Evolutionary conservation across 2,329 filamentous ascomycete genomes (phyloP).

Genomic region (Cladosporium sphaerospermum): DNA sequence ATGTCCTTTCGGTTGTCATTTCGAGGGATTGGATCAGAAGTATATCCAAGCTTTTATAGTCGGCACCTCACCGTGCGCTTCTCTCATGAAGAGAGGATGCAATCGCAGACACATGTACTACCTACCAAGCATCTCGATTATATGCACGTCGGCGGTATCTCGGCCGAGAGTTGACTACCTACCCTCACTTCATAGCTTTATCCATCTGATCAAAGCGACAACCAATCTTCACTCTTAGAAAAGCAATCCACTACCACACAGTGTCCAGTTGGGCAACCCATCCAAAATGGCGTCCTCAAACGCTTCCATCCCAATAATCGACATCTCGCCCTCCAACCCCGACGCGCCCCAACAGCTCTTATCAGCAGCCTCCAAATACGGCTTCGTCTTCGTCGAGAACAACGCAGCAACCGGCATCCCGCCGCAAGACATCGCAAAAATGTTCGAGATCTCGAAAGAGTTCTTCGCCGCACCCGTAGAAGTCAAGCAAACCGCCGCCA

Average conservation of each 20-base stretch:
- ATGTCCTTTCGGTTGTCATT: no score
- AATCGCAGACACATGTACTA: no score
- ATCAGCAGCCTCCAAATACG: conserved; percentile 71
- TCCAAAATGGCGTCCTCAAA: background rate
- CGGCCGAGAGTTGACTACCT: no score
- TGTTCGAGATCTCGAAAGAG: conserved; percentile 65
- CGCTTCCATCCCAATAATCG: conserved; percentile 66
- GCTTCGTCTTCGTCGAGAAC: conserved; percentile 80
- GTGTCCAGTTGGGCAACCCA: background rate
- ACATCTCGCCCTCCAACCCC: conserved; percentile 58
- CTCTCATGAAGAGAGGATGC: no score
- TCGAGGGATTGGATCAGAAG: no score
- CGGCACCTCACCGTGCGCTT: no score
- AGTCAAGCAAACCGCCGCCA: conserved; percentile 69
- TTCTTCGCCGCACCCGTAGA: conserved; percentile 66
- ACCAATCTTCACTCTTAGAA: background rate
- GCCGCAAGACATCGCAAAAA: conserved; percentile 56
- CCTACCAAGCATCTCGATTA: no score
- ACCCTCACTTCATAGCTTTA: background rate
- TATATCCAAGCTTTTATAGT: no score
- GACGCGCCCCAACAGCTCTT: conserved; percentile 65
- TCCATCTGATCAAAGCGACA: background rate
- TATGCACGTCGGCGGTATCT: no score
- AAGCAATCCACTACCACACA: background rate
- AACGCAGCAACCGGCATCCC: conserved; percentile 52